Base-by-base conservation (phyloP, 2,329 filamentous ascomycete genomes). In the Thelonectria discophora region DNA sequence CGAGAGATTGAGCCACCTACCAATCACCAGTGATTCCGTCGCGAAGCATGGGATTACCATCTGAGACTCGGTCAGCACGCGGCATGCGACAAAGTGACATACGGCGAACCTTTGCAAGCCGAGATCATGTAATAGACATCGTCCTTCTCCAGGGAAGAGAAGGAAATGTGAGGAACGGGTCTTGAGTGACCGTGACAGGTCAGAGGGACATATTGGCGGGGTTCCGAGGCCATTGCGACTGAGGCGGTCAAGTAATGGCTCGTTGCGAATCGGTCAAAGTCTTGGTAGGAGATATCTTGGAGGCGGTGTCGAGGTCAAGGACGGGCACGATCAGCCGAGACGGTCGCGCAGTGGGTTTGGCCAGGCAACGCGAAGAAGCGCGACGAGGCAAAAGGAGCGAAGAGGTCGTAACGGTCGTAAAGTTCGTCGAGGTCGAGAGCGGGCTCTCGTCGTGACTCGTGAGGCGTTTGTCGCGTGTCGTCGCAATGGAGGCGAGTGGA, bases 21-120 rank as follows among this genome's bases (percentile, higher is more conserved):
- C 94, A 97, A 78, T 97, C 94, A 61, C 95, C 95, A 49, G 94
- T 99, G 64, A 96, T 86, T 65, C 95, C 95, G 80, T 98, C 93
- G 68, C 95, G 92, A 70, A 99, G 90, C 94, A 98, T 98, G 52
- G 95, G 95, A 76, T 98, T 98, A 74, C 94, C 94, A 82, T 99
- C 95, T 94, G 77, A 57, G 61, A 62, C 13, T 50, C 42, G 30
- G 65, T 76, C 58, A 75, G 69, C 62, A 61, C 58, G 58, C 53
- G 43, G 45, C 55, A 49, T 55, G 34, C 46, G 39, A 46, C 40
- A 65, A 62, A 46, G 56, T 39, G 34, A 63, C 45, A 64, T 54
- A 45, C 46, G 48, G 58, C 76, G 57, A 72, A 92, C 90, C 90
- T 84, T 97, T 97, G 83, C 93, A 95, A 68, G 94, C 93, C 24